phyloP scores from a whole-genome alignment of 495 filamentous ascomycete species.

The Pseudomonodictys pantanalensis region DNA sequence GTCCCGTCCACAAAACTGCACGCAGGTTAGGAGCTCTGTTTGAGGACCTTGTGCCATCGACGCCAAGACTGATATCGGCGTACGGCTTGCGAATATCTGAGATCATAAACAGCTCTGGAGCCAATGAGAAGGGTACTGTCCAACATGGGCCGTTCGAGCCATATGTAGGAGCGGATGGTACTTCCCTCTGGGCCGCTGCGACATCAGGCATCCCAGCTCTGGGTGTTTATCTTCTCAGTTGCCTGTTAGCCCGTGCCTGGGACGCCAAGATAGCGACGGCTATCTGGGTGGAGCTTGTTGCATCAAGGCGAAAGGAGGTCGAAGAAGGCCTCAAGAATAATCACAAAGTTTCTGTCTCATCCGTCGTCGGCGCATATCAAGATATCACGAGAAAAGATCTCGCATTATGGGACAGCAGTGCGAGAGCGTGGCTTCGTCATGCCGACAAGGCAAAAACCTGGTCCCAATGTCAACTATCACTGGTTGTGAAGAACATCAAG shows the following conservation, averaged over 20 bases:
- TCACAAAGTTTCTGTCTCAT: neutral
- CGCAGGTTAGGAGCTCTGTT: slow-evolving; percentile 8
- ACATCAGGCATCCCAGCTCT: slow-evolving; percentile 9
- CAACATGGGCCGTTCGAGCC: slow-evolving; percentile 25
- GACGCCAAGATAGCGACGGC: slow-evolving; percentile 1
- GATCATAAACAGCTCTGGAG: neutral
- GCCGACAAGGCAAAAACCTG: slow-evolving; percentile 17
- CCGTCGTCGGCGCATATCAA: neutral
- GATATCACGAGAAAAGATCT: slow-evolving; percentile 12
- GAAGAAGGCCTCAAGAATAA: neutral
- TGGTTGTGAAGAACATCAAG: slow-evolving; percentile 42
- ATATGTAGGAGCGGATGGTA: slow-evolving; percentile 37
- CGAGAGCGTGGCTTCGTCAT: slow-evolving; percentile 10
- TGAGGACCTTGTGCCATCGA: neutral
- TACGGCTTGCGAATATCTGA: slow-evolving; percentile 4
- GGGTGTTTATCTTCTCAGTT: slow-evolving; percentile 14
- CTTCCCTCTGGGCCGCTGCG: slow-evolving; percentile 40
- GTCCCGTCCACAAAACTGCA: slow-evolving; percentile 1
- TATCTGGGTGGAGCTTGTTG: slow-evolving; percentile 29
- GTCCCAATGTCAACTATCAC: slow-evolving; percentile 38
- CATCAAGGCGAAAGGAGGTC: slow-evolving; percentile 24
- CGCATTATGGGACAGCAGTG: slow-evolving; percentile 11
- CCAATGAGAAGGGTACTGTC: neutral
- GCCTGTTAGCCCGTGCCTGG: slow-evolving; percentile 20
- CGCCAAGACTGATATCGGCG: slow-evolving; percentile 2